Base-by-base conservation (phyloP, 2,329 filamentous ascomycete species). In the Fusarium luffae region DNA sequence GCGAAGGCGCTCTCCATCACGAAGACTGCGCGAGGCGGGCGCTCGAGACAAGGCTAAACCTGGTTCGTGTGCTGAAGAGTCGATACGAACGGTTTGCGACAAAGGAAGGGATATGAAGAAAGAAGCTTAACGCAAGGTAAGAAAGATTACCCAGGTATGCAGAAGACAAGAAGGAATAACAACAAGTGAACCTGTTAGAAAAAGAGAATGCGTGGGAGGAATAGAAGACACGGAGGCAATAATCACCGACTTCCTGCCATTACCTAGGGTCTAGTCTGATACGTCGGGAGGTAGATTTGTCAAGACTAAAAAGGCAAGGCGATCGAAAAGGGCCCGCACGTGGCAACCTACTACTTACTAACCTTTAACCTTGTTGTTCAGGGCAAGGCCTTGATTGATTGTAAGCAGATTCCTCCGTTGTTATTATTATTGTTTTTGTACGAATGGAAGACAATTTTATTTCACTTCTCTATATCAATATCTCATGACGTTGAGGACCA, bases 1-100 rank as follows among this genome's bases (percentile, higher is more conserved):
- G 86, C 82, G 75, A 88, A 91, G 70, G 89, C 89, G 82, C 83
- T 85, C 72, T 91, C 88, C 89, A 92, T 91, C 68, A 70, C 75
- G 72, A 69, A 49, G 57, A 63, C 66, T 61, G 73, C 70, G 69
- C 70, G 65, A 64, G 46, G 61, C 43, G 65, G 66, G 68, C 66
- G 72, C 66, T 70, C 49, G 19, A 50, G 43, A 59, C 54, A 54
- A 66, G 42, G 44, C 40, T 57, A 52, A 41, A 54, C 55, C 44
- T 61, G 55, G 42, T 63, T 63, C 50, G 66, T 59, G 54, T 66
- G 28, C 43, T 27, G 55, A 56, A 52, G 32, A 51, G 54, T 51
- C 32, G 50, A 59, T 41, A 42, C 19, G 19, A 28, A 42, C 19
- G 19, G 32, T 50, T 69, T 69, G 65, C 61, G 68, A 66, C 57